A percentile compares a stretch with the other conserved stretches of the same genome.
phyloP scores from a whole-genome alignment of 73 alveolate species.

The Uronychia binucleata region DNA sequence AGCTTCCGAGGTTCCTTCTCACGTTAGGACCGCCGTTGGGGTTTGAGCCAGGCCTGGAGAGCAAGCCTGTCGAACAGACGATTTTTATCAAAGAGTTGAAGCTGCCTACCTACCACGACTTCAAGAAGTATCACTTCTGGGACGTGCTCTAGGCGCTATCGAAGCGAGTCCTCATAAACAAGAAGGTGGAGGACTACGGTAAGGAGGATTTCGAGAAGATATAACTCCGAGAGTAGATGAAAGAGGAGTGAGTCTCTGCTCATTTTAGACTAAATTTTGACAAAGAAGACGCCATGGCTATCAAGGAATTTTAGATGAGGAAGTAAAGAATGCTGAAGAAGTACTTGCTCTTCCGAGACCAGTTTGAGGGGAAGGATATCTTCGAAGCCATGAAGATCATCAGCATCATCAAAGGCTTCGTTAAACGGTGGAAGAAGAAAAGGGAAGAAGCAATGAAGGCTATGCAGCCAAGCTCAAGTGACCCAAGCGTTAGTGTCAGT shows the following conservation, averaged over 20 bases:
- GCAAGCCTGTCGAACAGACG: slow-evolving; percentile 15
- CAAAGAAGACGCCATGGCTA: not conserved
- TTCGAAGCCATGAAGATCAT: not conserved
- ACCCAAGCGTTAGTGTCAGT: no score
- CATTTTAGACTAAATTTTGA: not conserved
- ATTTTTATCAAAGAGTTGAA: slow-evolving; percentile 15
- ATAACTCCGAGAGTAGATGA: not conserved
- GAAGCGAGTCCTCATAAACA: not conserved
- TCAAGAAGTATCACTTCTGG: not conserved
- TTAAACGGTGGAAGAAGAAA: not conserved
- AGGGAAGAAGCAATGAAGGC: no score
- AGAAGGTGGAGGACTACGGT: not conserved
- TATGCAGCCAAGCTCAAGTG: no score
- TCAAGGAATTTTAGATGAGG: not conserved
- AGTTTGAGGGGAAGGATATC: not conserved
- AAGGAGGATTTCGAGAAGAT: not conserved
- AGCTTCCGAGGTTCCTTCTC: slow-evolving; percentile 5
- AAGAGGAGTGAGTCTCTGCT: not conserved
- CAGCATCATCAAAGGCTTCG: not conserved
- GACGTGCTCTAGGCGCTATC: not conserved
- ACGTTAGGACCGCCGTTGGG: slow-evolving; percentile 27
- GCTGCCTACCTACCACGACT: not conserved
- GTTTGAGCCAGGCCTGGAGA: slow-evolving; percentile 5
- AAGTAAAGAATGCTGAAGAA: not conserved
- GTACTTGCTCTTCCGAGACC: not conserved